These are phyloP conservation scores for Erodium maritimum DNA, from an alignment of 345 rosid species.

Conservation along the genomic window DNA sequence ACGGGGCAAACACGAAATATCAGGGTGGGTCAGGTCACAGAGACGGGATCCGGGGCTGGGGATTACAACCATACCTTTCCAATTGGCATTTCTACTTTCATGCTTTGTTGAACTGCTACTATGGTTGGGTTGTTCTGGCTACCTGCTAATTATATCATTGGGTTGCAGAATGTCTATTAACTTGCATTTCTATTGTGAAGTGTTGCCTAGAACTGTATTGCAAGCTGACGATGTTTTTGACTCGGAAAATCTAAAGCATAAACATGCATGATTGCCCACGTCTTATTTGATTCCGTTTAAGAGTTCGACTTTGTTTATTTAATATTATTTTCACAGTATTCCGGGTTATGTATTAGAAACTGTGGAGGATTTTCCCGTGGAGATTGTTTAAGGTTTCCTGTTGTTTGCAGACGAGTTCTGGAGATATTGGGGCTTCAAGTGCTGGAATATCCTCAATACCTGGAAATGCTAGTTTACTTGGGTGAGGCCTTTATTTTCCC, in stretches of 20 bases:
- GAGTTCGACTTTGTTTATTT: background rate
- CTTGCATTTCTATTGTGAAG: too few relatives aligned
- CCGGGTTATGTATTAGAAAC: background rate
- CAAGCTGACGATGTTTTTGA: background rate
- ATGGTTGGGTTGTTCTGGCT: too few relatives aligned
- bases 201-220: too few relatives aligned
- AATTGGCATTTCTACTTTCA: too few relatives aligned
- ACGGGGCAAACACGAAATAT: too few relatives aligned
- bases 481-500: slow-evolving; percentile 25
- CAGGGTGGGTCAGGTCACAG: too few relatives aligned
- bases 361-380: background rate
- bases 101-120: too few relatives aligned
- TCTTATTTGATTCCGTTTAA: background rate
- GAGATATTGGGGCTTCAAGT: slow-evolving; percentile 38
- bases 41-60: too few relatives aligned
- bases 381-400: slow-evolving; percentile 1
- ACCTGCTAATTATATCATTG: too few relatives aligned
- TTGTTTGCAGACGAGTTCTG: slow-evolving; percentile 33
- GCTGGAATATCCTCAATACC: slow-evolving; percentile 63
- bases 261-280: background rate
- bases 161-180: too few relatives aligned
- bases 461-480: slow-evolving; percentile 82
- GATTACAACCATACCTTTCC: too few relatives aligned
- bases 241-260: background rate
- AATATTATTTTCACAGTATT: background rate